Percentiles rank a stretch among this genome's conserved stretches.
phyloP scores from a whole-genome alignment of 2,329 filamentous ascomycete species.

The Cercospora zeae-maydis region DNA sequence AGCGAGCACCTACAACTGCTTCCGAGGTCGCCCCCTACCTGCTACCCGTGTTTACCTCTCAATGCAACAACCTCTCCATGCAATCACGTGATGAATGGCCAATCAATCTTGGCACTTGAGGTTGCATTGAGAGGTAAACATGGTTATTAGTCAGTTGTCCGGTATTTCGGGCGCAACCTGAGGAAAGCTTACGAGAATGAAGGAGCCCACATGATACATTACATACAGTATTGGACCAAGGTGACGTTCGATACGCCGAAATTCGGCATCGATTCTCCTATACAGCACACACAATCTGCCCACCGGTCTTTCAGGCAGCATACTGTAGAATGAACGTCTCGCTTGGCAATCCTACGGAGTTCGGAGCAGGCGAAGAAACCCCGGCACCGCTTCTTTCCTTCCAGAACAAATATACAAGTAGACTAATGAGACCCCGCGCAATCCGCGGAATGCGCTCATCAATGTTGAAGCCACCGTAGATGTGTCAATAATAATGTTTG shows the following conservation, averaged over 20 bases:
- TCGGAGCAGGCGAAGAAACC: constrained; percentile 3
- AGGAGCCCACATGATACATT: neutral
- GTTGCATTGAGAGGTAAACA: no score
- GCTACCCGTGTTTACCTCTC: no score
- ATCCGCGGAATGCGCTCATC: neutral
- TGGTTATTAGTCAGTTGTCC: neutral
- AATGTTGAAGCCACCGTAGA: neutral
- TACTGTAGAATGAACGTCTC: neutral
- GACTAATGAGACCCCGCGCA: neutral
- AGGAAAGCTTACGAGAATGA: neutral
- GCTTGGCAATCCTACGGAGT: constrained; percentile 3
- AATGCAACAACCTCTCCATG: no score
- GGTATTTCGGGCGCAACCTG: neutral
- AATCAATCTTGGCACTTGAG: no score
- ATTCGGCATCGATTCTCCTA: neutral
- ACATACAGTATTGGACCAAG: no score
- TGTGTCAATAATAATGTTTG: neutral
- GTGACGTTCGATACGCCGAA: neutral
- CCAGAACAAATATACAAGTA: neutral
- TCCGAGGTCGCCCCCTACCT: neutral
- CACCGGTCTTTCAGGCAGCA: neutral
- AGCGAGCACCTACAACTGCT: neutral
- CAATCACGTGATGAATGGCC: no score
- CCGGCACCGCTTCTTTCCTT: neutral
- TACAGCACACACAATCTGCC: neutral